These are phyloP conservation scores for Blastomyces percursus DNA, from an alignment of 2,329 filamentous ascomycete genomes.

Conservation along the genomic window DNA sequence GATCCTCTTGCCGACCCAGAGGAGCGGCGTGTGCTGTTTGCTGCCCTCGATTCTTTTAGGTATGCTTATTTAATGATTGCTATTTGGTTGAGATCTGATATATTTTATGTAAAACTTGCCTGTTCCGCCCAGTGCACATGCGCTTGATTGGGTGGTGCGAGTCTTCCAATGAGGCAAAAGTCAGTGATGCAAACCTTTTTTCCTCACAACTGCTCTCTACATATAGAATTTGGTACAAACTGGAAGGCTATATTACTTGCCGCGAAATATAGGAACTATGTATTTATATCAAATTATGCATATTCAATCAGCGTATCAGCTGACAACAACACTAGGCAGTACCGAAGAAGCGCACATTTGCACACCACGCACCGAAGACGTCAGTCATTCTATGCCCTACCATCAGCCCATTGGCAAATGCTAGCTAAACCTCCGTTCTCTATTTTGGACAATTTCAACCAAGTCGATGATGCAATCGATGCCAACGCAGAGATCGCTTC, in stretches of 20 bases:
- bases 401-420: slow-evolving; percentile 70
- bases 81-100: neutral
- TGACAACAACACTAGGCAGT: slow-evolving; percentile 50
- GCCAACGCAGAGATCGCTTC: slow-evolving; percentile 73
- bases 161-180: neutral
- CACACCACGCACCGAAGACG: slow-evolving; percentile 84
- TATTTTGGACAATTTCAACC: slow-evolving; percentile 64
- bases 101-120: slow-evolving; percentile 1
- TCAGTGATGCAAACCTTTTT: neutral
- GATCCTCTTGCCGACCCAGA: slow-evolving; percentile 63
- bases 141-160: neutral
- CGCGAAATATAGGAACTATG: neutral
- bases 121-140: slow-evolving; percentile 5
- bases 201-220: neutral
- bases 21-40: slow-evolving; percentile 68
- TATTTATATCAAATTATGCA: neutral
- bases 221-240: neutral
- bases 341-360: slow-evolving; percentile 72
- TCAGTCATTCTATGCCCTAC: slow-evolving; percentile 86
- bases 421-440: slow-evolving; percentile 73
- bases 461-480: slow-evolving; percentile 79
- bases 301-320: neutral
- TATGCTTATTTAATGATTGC: slow-evolving; percentile 39
- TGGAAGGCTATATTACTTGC: neutral
- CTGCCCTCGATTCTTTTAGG: slow-evolving; percentile 80